phyloP scores from a whole-genome alignment of 768 basidiomycete genomes.

The Chalciporus sphaerocephalus region DNA sequence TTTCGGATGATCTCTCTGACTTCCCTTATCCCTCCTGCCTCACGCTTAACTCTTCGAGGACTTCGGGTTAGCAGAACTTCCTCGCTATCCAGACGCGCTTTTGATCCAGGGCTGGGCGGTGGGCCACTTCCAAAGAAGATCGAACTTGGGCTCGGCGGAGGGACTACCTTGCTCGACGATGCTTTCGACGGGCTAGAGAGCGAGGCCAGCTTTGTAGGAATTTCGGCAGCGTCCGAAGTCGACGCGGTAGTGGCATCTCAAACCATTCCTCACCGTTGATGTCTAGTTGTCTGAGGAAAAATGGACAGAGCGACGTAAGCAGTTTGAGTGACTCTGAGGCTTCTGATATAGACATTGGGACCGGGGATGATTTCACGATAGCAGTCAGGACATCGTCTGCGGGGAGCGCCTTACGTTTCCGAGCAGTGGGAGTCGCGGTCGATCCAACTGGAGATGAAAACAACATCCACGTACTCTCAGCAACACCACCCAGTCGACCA shows the following conservation, averaged over 20 bases:
- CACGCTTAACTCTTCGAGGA: conserved; percentile 65
- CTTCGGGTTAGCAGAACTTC: conserved; percentile 62
- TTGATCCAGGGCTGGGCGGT: conserved; percentile 48
- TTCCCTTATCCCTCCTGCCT: conserved; percentile 69
- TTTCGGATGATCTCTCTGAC: conserved; percentile 78
- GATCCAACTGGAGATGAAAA: conserved; percentile 63
- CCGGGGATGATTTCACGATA: conserved; percentile 74
- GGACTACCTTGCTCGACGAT: conserved; percentile 14
- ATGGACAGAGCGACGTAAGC: conserved; percentile 68
- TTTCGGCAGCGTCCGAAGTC: conserved; percentile 13
- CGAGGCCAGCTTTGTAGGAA: conserved; percentile 4
- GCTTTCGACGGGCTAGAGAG: conserved; percentile 40
- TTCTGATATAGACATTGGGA: conserved; percentile 74
- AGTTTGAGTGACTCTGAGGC: conserved; percentile 70
- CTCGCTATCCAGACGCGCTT: conserved; percentile 54
- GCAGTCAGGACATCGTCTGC: conserved; percentile 61
- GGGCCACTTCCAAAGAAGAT: conserved; percentile 17
- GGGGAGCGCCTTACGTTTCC: conserved; percentile 71
- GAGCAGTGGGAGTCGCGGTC: conserved; percentile 48
- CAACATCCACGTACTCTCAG: conserved; percentile 88
- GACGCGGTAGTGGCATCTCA: conserved; percentile 39
- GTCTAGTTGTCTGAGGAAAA: conserved; percentile 65
- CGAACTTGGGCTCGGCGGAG: conserved; percentile 41
- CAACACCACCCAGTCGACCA: conserved; percentile 72
- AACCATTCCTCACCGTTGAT: conserved; percentile 55